phyloP scores from a whole-genome alignment of 2,329 filamentous ascomycete species.

The Golovinomyces cichoracearum region DNA sequence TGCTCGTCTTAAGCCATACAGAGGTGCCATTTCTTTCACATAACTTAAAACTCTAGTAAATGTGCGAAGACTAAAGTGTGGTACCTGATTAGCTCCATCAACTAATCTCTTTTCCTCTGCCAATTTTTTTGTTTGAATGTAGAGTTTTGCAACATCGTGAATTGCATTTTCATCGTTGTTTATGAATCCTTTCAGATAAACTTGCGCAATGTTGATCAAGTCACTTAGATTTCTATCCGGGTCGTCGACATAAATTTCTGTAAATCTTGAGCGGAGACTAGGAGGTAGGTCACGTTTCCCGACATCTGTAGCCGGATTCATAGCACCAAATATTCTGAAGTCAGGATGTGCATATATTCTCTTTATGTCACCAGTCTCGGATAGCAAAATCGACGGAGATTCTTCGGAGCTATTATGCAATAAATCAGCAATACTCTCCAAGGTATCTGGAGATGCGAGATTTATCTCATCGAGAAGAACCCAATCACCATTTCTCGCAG shows the following conservation, averaged over 20 bases:
- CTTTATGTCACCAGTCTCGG: constrained; percentile 82
- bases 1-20: constrained; percentile 63
- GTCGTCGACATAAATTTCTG: constrained; percentile 79
- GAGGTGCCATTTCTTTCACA: constrained; percentile 56
- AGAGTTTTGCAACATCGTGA: constrained; percentile 61
- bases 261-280: constrained; percentile 75
- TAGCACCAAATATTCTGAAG: constrained; percentile 90
- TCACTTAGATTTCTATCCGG: constrained; percentile 73
- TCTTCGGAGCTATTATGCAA: constrained; percentile 46
- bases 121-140: constrained; percentile 62
- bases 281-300: constrained; percentile 84
- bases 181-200: constrained; percentile 51
- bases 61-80: constrained; percentile 89
- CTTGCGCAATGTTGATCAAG: constrained; percentile 63
- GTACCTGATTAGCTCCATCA: constrained; percentile 83
- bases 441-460: constrained; percentile 72
- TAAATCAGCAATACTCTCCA: constrained; percentile 80
- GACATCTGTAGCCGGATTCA: constrained; percentile 96
- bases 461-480: constrained; percentile 94
- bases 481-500: constrained; percentile 91
- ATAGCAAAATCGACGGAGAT: constrained; percentile 60
- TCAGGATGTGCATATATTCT: constrained; percentile 69
- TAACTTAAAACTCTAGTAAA: constrained; percentile 75
- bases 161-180: constrained; percentile 48
- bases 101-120: constrained; percentile 64